These are phyloP conservation scores for Monilinia fructigena DNA, from an alignment of 2,329 filamentous ascomycete genomes.

Conservation along the genomic window DNA sequence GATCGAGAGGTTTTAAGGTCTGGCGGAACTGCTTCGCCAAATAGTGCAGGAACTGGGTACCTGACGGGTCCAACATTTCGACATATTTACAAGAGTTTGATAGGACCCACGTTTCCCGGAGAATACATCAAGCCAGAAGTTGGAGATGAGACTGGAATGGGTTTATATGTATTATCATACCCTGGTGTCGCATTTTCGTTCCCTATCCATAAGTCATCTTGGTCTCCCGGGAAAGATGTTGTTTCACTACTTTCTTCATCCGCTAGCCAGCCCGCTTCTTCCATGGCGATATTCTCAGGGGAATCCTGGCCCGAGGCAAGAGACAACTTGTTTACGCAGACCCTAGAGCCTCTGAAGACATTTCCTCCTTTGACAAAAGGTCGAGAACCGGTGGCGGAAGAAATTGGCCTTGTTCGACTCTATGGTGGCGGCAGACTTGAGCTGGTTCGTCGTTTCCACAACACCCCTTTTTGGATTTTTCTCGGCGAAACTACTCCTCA, in stretches of 20 bases:
- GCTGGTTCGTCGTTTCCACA: conserved; percentile 69
- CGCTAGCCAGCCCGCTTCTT: conserved; percentile 71
- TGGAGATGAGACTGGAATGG: conserved; percentile 54
- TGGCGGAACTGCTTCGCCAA: conserved; percentile 44
- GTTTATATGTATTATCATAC: conserved; percentile 89
- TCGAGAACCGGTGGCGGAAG: conserved; percentile 80
- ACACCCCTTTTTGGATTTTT: conserved; percentile 65
- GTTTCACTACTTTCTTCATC: conserved; percentile 81
- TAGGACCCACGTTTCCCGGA: conserved; percentile 90
- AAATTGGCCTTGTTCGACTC: conserved; percentile 77
- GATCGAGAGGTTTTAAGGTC: conserved; percentile 73
- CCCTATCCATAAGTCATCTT: conserved; percentile 69
- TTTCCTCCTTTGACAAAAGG: conserved; percentile 66
- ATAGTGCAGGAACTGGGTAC: conserved; percentile 34
- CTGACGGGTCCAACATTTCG: conserved; percentile 71
- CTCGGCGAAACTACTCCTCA: conserved; percentile 89
- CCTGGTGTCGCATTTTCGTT: conserved; percentile 94
- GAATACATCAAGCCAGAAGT: conserved; percentile 74
- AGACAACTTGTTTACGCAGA: conserved; percentile 70
- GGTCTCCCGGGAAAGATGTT: conserved; percentile 75
- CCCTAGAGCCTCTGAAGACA: conserved; percentile 71
- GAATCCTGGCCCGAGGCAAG: conserved; percentile 87
- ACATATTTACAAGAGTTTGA: conserved; percentile 88
- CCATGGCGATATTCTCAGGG: conserved; percentile 89
- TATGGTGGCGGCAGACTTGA: conserved; percentile 78